Base-by-base conservation (phyloP, 345 rosid species). In the Eucalyptus viminalis region DNA sequence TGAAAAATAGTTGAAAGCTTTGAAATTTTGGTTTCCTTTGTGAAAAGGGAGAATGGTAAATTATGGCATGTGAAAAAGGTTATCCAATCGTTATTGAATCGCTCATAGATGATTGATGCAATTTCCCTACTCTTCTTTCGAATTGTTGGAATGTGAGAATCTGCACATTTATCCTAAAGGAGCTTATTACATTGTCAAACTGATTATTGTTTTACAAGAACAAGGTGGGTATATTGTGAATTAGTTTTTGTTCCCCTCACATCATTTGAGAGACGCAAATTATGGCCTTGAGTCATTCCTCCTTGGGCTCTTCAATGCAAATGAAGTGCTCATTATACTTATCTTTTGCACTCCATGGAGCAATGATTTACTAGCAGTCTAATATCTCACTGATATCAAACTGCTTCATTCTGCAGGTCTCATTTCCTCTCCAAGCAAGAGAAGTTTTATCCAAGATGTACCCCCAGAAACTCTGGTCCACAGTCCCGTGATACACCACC, bases 401-500 rank as follows among this genome's bases (percentile, higher is more conserved):
- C 47, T 72, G 67, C 51, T 58, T 47, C 54, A 58, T 69, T 44
- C 88, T 87, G 88, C 92, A 98, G 99, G 91, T 93, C 96, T 90
- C 92, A 93, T 53, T 95, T 94, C 89, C 88, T 91, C 87, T 92
- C 96, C 31, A 98, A 95, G 91, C 99, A 96, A 93, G 96, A 95
- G 87, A 97, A 95, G 91, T 95, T 95, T 88, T 93, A 92, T 89
- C 96, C 96, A 67, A 96, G 98, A 86, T 97, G 98, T 89, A 95
- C 97, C 40, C 97, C 98, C 8, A 93, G 96, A 92, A 93, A 90
- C 92, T 94, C 97, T 16, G 99, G 98, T 40, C 99, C 99, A 45
- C 99, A 97, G 91, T 97, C 99, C 34, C 96, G 96, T 37, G 98
- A 96, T 86, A 94, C 96, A 58, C 99, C 98, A 10, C 99, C 99